phyloP scores from a whole-genome alignment of 2,329 filamentous ascomycete genomes.

The Botrytis galanthina region DNA sequence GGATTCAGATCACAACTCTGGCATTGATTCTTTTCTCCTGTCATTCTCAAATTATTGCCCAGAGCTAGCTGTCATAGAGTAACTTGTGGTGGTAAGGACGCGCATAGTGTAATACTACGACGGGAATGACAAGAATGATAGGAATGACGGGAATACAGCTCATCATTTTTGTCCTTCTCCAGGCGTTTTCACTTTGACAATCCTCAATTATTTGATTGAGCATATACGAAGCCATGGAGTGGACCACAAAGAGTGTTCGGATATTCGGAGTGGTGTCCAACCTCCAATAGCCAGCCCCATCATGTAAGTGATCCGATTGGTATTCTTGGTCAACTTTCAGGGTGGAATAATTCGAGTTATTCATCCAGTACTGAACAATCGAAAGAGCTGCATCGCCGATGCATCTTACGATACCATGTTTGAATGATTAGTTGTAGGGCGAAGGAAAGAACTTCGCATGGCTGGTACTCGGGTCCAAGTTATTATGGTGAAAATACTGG shows the following conservation, averaged over 20 bases:
- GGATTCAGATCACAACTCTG: background rate
- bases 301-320: background rate
- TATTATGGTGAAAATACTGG: background rate
- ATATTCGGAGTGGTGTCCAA: background rate
- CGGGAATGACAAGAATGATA: background rate
- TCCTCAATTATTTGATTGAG: background rate
- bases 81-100: background rate
- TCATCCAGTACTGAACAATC: background rate
- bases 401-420: background rate
- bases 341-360: background rate
- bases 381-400: background rate
- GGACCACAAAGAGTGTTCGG: background rate
- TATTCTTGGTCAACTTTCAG: background rate
- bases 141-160: slow-evolving; percentile 5
- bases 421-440: background rate
- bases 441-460: background rate
- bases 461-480: background rate
- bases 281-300: background rate
- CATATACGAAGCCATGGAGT: background rate
- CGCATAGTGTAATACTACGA: background rate
- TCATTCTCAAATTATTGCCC: background rate
- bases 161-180: background rate
- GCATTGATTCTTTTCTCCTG: background rate
- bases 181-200: background rate
- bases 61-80: background rate